Evolutionary conservation across 805 yeast species (phyloP).

Genomic region (Pichia kluyveri): DNA sequence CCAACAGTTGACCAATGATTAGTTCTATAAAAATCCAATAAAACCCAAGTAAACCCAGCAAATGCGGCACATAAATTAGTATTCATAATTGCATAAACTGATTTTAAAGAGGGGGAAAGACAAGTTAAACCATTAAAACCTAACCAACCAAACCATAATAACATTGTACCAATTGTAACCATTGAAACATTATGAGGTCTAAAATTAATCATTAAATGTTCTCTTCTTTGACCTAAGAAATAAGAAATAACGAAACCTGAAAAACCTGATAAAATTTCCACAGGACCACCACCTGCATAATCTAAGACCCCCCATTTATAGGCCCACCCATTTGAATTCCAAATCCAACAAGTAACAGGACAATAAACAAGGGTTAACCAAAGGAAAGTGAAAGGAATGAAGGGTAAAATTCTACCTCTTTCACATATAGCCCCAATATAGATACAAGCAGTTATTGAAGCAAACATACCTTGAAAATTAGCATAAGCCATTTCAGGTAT

Average conservation of each 20-base stretch:
- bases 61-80: slow-evolving; percentile 83
- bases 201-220: slow-evolving; percentile 74
- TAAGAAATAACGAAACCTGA: slow-evolving; percentile 83
- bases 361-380: slow-evolving; percentile 92
- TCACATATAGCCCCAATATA: slow-evolving; percentile 90
- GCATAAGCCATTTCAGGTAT: slow-evolving; percentile 86
- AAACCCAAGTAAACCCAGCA: slow-evolving; percentile 88
- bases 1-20: slow-evolving; percentile 93
- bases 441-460: slow-evolving; percentile 87
- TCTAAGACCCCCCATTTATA: slow-evolving; percentile 85
- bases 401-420: slow-evolving; percentile 82
- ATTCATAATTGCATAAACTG: slow-evolving; percentile 86
- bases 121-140: slow-evolving; percentile 93
- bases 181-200: slow-evolving; percentile 93
- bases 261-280: slow-evolving; percentile 85
- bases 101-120: slow-evolving; percentile 69
- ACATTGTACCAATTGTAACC: slow-evolving; percentile 77
- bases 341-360: slow-evolving; percentile 93
- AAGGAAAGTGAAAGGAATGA: slow-evolving; percentile 68
- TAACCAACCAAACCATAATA: slow-evolving; percentile 94
- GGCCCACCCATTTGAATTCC: slow-evolving; percentile 95
- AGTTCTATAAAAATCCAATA: slow-evolving; percentile 81
- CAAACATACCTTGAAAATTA: slow-evolving; percentile 81
- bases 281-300: slow-evolving; percentile 98
- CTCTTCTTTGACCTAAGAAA: slow-evolving; percentile 66